Conservation (phyloP, 192 early-diverging fungal species). For the Backusella macrospora region DNA sequence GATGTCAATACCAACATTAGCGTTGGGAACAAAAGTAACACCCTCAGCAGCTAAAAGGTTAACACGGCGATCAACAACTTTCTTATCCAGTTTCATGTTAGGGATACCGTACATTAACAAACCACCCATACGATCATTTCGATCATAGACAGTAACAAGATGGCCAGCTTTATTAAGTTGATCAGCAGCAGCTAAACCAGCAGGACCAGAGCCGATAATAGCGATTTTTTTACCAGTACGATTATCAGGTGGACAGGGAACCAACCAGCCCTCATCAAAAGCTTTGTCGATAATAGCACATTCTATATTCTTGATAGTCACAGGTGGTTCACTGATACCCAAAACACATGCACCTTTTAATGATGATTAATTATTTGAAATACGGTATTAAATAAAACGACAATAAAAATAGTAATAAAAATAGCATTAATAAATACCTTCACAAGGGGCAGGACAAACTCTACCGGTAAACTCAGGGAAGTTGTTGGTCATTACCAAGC, state of each 20-base stretch:
- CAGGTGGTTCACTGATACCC: conserved; percentile 94
- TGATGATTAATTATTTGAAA: neutral
- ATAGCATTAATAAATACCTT: neutral
- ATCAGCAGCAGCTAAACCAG: conserved; percentile 94
- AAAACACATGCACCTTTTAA: conserved; percentile 97
- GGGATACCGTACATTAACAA: conserved; percentile 99
- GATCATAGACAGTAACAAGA: conserved; percentile 93
- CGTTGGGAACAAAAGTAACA: conserved; percentile 84
- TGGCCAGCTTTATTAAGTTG: conserved; percentile 98
- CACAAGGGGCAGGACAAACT: conserved; percentile 83
- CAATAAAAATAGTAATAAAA: neutral
- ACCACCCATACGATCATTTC: conserved; percentile 95
- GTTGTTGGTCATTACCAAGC: conserved; percentile 97
- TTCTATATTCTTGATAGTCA: conserved; percentile 97
- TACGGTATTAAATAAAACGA: too few species aligned
- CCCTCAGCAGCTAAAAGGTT: conserved; percentile 94
- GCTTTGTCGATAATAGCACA: conserved; percentile 96
- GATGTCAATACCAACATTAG: conserved; percentile 86
- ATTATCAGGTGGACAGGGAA: conserved; percentile 71
- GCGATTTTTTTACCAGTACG: conserved; percentile 88
- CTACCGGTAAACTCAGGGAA: conserved; percentile 99
- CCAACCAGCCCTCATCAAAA: conserved; percentile 97
- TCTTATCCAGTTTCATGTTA: conserved; percentile 99
- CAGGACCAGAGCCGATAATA: conserved; percentile 94
- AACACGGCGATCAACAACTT: conserved; percentile 89